Evolutionary conservation across 163 green algal genomes (phyloP).

Genomic region (Scenedesmus sp.): DNA sequence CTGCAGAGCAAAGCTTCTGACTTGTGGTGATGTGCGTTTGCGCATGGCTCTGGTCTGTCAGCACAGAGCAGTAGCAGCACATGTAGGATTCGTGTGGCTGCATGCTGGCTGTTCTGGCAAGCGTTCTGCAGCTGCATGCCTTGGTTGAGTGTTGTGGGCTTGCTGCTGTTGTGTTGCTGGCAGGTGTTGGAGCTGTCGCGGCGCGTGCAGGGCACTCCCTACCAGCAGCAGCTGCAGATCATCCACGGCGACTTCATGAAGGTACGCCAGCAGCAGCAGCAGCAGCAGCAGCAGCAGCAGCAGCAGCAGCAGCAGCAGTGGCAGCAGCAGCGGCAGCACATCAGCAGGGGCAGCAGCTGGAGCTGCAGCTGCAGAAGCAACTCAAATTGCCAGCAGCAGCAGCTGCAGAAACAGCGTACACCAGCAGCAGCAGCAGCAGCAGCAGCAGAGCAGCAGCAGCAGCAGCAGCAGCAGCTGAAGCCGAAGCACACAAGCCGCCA

Average conservation of each 20-base stretch:
- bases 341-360: neutral
- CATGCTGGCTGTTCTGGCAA: neutral
- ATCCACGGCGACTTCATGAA: constrained; percentile 99
- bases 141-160: neutral
- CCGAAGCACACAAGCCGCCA: no score
- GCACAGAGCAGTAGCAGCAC: neutral
- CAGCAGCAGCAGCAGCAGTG: neutral
- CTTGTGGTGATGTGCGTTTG: no score
- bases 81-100: neutral
- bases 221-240: constrained; percentile 80
- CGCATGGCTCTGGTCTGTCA: no score
- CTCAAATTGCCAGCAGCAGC: no score
- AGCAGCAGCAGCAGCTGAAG: no score
- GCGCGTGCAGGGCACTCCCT: constrained; percentile 92
- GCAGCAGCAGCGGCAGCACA: neutral
- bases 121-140: neutral
- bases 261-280: neutral
- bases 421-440: no score
- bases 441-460: no score
- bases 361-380: no score
- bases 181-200: constrained; percentile 96
- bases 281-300: neutral
- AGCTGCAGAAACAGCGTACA: no score
- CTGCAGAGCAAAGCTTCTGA: no score
- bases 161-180: neutral